Conservation (phyloP, 345 rosid species). For the Erodium maritimum region DNA sequence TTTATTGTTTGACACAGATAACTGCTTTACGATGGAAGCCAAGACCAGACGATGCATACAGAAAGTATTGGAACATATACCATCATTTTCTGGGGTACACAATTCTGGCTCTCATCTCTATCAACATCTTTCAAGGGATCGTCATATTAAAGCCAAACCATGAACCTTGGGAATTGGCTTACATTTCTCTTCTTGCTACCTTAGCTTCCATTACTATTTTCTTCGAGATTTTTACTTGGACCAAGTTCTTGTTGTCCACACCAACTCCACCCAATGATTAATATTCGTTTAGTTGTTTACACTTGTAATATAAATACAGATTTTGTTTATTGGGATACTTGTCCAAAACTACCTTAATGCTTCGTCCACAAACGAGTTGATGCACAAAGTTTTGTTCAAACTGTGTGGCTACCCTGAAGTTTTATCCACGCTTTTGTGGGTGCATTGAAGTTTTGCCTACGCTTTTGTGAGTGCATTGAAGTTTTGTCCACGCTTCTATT, state of each 20-base stretch:
- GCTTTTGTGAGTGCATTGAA: too few relatives aligned
- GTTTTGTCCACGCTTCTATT: too few relatives aligned
- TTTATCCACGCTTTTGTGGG: too few relatives aligned
- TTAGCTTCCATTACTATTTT: conserved; percentile 10
- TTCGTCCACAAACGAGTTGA: too few relatives aligned
- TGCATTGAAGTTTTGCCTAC: too few relatives aligned
- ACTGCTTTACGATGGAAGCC: conserved; percentile 32
- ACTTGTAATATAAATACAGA: too few relatives aligned
- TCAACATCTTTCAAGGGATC: conserved; percentile 37
- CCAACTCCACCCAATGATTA: too few relatives aligned
- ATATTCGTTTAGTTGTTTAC: too few relatives aligned
- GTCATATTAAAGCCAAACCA: conserved; percentile 22
- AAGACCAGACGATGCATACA: conserved; percentile 13
- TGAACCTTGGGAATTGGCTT: conserved; percentile 26
- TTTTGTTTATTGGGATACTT: too few relatives aligned
- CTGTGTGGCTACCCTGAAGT: too few relatives aligned
- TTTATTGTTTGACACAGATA: conserved; percentile 26
- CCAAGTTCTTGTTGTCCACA: conserved; percentile 5
- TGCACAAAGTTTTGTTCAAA: too few relatives aligned
- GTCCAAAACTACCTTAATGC: too few relatives aligned
- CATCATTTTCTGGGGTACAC: conserved; percentile 43
- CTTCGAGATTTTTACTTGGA: conserved; percentile 36
- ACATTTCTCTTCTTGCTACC: conserved; percentile 21
- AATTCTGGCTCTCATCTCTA: conserved; percentile 23
- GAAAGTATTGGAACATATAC: conserved; percentile 46